Evolutionary conservation across 2,329 filamentous ascomycete genomes (phyloP).

Genomic region (Fusarium circinatum): DNA sequence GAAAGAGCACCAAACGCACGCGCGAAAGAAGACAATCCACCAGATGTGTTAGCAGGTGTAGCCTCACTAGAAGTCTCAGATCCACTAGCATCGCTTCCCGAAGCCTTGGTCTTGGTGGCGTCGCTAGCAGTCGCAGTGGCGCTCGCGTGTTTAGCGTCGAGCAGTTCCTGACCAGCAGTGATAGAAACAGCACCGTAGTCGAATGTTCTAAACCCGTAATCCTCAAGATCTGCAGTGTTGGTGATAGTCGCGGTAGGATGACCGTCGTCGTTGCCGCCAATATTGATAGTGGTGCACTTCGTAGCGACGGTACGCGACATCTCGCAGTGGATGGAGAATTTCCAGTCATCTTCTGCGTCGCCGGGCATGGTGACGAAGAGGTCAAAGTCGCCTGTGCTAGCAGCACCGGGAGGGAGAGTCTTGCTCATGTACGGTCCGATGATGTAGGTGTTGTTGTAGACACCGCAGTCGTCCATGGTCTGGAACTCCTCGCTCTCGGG

Average conservation of each 20-base stretch:
- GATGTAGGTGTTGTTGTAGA: slow-evolving; percentile 8
- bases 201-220: not conserved
- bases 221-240: not conserved
- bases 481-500: not conserved
- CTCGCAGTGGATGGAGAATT: slow-evolving; percentile 10
- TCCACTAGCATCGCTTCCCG: not conserved
- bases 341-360: not conserved
- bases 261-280: slow-evolving; percentile 11
- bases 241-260: not conserved
- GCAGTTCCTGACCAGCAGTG: slow-evolving; percentile 16
- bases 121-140: not conserved
- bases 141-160: slow-evolving; percentile 14
- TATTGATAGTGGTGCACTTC: slow-evolving; percentile 4
- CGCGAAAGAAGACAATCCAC: not conserved
- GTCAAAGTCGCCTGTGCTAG: slow-evolving; percentile 10
- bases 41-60: slow-evolving; percentile 1
- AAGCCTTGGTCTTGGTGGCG: not conserved
- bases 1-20: slow-evolving; percentile 6
- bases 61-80: not conserved
- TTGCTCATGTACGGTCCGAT: slow-evolving; percentile 14
- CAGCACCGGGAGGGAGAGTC: slow-evolving; percentile 3
- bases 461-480: slow-evolving; percentile 2
- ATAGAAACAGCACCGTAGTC: not conserved
- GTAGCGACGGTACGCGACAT: slow-evolving; percentile 5
- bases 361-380: slow-evolving; percentile 7